Evolutionary conservation across 371 early-diverging fungal genomes (phyloP), one percentile per base, ranked within the genome.

Genomic region (Chytridium lagenaria): DNA sequence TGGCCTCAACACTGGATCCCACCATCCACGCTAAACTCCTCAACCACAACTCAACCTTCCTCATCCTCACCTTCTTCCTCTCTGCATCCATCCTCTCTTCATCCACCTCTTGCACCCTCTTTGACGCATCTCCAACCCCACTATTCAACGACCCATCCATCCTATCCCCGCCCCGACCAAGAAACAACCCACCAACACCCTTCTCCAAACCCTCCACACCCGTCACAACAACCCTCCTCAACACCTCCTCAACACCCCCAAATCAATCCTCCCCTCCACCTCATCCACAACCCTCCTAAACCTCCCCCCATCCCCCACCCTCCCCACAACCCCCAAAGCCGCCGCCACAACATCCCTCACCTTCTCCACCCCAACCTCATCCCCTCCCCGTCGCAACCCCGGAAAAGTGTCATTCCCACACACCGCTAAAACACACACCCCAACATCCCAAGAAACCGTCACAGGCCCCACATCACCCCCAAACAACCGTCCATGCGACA

Each of bases 381-480:
- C 57, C 10, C 7, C 26, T 7, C 26, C 10, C 5, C 57, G 57
- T 7, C 61, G 16, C 5, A 61, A 23, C 7, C 61, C 61, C 30
- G 61, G 61, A 34, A 61, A 61, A 5, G 61, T 61, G 36, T 61
- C 61, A 34, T 61, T 61, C 19, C 61, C 61, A 26, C 61, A 61
- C 3, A 61, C 61, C 36, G 36, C 23, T 26, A 61, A 34, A 37
- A 61, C 34, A 3, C 34, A 28, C 5, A 23, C 36, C 2, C 61
- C 36, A 7, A 61, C 2, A 37, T 61, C 61, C n/a, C 12, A 22
- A 33, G 61, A 26, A 33, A 5, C 19, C 36, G 36, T 10, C 15
- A 15, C 61, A 37, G 61, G 61, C 12, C 12, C 44, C 44, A 44
- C 44, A 7, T 7, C 44, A 12, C 19, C 44, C 44, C 44, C 44